Evolutionary conservation across 1,284 basidiomycete species (phyloP).

Genomic region (Heliocybe sulcata): DNA sequence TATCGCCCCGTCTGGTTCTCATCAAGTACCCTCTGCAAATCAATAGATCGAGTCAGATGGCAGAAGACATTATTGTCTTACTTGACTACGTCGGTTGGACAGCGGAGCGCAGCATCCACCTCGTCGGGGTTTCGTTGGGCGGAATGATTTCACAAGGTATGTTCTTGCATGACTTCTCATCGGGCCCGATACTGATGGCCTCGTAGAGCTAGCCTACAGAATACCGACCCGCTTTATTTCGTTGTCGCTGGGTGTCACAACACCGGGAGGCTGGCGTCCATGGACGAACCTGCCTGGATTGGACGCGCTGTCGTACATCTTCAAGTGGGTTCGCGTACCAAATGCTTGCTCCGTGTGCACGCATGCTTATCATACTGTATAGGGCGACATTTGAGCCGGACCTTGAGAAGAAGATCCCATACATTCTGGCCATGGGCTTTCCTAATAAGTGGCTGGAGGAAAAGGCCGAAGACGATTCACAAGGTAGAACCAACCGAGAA

Average conservation of each 20-base stretch:
- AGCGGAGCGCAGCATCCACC: slow-evolving; percentile 48
- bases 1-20: neutral
- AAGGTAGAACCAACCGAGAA: slow-evolving; percentile 54
- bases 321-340: no score
- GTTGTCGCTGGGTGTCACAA: slow-evolving; percentile 65
- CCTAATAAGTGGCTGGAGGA: slow-evolving; percentile 52
- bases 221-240: slow-evolving; percentile 65
- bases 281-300: slow-evolving; percentile 59
- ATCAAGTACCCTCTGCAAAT: no score
- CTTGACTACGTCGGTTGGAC: slow-evolving; percentile 75
- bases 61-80: slow-evolving; percentile 65
- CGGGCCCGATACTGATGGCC: neutral
- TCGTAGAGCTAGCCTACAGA: slow-evolving; percentile 52
- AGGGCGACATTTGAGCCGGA: slow-evolving; percentile 42
- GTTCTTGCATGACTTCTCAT: slow-evolving; percentile 3
- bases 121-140: slow-evolving; percentile 80
- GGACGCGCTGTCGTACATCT: no score
- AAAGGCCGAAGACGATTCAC: slow-evolving; percentile 37
- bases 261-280: slow-evolving; percentile 44
- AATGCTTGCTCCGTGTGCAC: no score
- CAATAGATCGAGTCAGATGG: slow-evolving; percentile 71
- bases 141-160: slow-evolving; percentile 84
- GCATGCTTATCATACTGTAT: slow-evolving; percentile 4
- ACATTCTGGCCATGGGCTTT: slow-evolving; percentile 55
- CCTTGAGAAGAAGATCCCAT: slow-evolving; percentile 39